Conservation (phyloP, 1,284 basidiomycete genomes). For the Ganoderma lingzhi region DNA sequence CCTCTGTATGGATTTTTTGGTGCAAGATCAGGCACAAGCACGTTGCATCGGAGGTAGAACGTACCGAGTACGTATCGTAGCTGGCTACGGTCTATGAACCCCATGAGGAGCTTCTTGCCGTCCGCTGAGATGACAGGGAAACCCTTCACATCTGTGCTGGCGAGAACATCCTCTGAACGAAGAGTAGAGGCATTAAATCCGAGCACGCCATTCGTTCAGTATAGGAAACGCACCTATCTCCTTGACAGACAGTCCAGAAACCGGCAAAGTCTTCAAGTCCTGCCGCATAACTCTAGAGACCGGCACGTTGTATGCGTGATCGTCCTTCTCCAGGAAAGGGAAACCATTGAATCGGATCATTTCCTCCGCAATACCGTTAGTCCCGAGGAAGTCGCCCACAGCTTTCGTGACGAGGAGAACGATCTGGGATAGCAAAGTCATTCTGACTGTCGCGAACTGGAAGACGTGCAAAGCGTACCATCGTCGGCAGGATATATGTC, state of each 20-base stretch:
- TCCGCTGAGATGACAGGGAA: slow-evolving; percentile 86
- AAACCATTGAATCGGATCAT: slow-evolving; percentile 98
- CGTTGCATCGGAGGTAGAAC: slow-evolving; percentile 26
- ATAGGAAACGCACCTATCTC: slow-evolving; percentile 69
- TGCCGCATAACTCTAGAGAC: slow-evolving; percentile 92
- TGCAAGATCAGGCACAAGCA: not conserved
- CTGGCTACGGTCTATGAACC: slow-evolving; percentile 91
- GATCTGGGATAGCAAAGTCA: slow-evolving; percentile 62
- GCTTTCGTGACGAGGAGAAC: slow-evolving; percentile 96
- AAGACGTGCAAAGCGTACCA: slow-evolving; percentile 64
- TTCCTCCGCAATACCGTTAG: slow-evolving; percentile 95
- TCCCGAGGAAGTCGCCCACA: slow-evolving; percentile 95
- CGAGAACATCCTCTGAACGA: slow-evolving; percentile 69
- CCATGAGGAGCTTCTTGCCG: slow-evolving; percentile 70
- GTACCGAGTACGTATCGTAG: slow-evolving; percentile 86
- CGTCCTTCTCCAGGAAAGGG: slow-evolving; percentile 95
- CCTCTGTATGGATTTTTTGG: slow-evolving; percentile 58
- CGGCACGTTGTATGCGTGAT: slow-evolving; percentile 89
- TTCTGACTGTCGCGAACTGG: not conserved
- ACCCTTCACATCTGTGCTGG: slow-evolving; percentile 83
- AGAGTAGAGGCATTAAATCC: slow-evolving; percentile 10
- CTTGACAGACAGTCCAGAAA: slow-evolving; percentile 78
- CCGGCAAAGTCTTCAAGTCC: slow-evolving; percentile 78
- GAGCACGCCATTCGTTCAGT: not conserved
- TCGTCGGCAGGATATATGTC: slow-evolving; percentile 97